Conservation (phyloP, 257 asterid genomes). For the Galeopsis tetrahit region DNA sequence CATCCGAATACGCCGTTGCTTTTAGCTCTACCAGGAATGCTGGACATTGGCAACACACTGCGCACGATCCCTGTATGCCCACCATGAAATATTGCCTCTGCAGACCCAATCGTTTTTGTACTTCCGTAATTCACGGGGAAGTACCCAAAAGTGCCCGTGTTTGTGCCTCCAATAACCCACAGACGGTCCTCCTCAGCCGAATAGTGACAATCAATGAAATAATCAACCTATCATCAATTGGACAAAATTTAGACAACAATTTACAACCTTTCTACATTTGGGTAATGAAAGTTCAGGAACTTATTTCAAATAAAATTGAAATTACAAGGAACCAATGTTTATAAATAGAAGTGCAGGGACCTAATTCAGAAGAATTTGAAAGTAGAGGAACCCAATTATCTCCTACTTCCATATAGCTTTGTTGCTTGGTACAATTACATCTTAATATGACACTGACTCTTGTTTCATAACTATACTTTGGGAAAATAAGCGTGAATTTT, state of each 20-base stretch:
- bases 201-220: conserved; percentile 86
- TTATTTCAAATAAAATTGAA: background rate
- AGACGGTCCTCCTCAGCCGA: conserved; percentile 69
- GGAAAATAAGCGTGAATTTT: background rate
- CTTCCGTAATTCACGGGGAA: conserved; percentile 59
- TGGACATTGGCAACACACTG: conserved; percentile 67
- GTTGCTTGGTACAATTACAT: background rate
- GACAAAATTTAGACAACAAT: background rate
- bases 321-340: background rate
- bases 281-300: background rate
- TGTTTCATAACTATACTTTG: too few relatives aligned
- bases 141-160: conserved; percentile 75
- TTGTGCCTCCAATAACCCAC: conserved; percentile 88
- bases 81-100: conserved; percentile 83
- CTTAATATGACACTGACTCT: background rate
- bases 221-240: conserved; percentile 63
- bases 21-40: conserved; percentile 40
- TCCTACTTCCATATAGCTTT: background rate
- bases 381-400: background rate
- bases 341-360: background rate
- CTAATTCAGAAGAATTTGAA: background rate
- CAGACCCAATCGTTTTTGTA: conserved; percentile 47
- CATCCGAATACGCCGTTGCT: conserved; percentile 70
- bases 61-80: conserved; percentile 83
- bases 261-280: background rate